Evolutionary conservation across 805 yeast genomes (phyloP).

Genomic region (Candida vartiovaarae): DNA sequence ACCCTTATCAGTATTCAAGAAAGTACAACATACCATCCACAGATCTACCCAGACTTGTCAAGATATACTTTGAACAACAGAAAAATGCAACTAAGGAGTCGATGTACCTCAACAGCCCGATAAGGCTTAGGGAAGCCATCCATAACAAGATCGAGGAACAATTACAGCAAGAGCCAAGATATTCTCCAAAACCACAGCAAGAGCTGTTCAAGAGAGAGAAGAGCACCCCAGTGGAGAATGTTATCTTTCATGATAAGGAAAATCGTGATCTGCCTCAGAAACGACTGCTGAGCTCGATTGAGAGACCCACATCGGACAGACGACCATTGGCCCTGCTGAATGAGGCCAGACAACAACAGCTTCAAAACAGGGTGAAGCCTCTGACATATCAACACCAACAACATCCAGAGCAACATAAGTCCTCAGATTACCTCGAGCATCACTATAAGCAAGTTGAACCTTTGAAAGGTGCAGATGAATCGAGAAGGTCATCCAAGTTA

Average conservation of each 20-base stretch:
- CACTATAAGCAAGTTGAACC: conserved; percentile 18
- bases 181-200: conserved; percentile 12
- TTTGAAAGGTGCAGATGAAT: conserved; percentile 19
- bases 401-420: background rate
- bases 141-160: conserved; percentile 21
- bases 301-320: conserved; percentile 8
- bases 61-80: conserved; percentile 31
- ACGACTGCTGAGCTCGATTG: conserved; percentile 1
- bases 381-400: background rate
- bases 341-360: conserved; percentile 9
- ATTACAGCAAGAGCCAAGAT: conserved; percentile 17
- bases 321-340: conserved; percentile 16
- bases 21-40: conserved; percentile 29
- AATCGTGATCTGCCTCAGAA: conserved; percentile 1
- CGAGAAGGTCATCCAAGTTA: conserved; percentile 14
- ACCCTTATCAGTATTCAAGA: conserved; percentile 33
- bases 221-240: background rate
- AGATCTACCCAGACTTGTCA: conserved; percentile 31
- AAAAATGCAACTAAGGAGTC: conserved; percentile 26
- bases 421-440: conserved; percentile 10
- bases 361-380: conserved; percentile 4
- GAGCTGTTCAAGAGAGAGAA: conserved; percentile 7
- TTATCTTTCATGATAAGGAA: conserved; percentile 10
- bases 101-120: conserved; percentile 17
- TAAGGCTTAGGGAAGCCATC: conserved; percentile 17